Base-by-base conservation (phyloP, 2,329 filamentous ascomycete species). In the Pseudocercospora fijiensis region DNA sequence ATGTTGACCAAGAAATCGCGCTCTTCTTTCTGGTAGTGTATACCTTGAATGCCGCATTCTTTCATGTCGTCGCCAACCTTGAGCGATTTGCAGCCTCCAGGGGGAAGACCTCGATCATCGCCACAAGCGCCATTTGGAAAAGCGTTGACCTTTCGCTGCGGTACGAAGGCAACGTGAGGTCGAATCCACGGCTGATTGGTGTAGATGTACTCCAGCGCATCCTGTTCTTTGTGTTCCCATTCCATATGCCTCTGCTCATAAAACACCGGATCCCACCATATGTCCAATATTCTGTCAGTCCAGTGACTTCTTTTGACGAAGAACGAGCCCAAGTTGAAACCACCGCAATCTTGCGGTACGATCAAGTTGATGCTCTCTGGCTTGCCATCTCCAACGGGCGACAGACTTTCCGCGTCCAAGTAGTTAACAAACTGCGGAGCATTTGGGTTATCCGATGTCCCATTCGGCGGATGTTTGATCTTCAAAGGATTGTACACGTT, bases 191-290 rank as follows among this genome's bases (percentile, higher is more conserved):
- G 91, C 76, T 98, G 94, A 61, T 89, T 90, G 62, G 84, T 85
- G 80, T 99, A 99, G 67, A 99, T 83, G 79, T 96, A 90, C 79
- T 97, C 93, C 47, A 99, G 81, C 1, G 93, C 92, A 75, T 98
- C 93, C 79, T 99, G 95, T 77, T 99, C 95, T 77, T 98, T 98
- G 82, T 99, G 95, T 74, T 95, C 93, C 95, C 95, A 99, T 67
- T 95, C 86, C 93, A 97, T 97, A 77, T 99, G 95, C 76, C 92
- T 96, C 79, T 99, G 95, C 79, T 99, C 95, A 77, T 99, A 99
- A 62, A 90, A 87, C 28, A 98, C 93, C 0, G 95, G 95, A 73
- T 99, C 95, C 95, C 95, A 99, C 95, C 95, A 99, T 58, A 96
- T 85, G 74, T 99, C 95, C 37, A 99, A 85, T 18, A 99, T 81